Percentiles rank a stretch among this genome's conserved stretches.
These are phyloP conservation scores for Murraya paniculata DNA, from an alignment of 345 rosid species.

Conservation along the genomic window DNA sequence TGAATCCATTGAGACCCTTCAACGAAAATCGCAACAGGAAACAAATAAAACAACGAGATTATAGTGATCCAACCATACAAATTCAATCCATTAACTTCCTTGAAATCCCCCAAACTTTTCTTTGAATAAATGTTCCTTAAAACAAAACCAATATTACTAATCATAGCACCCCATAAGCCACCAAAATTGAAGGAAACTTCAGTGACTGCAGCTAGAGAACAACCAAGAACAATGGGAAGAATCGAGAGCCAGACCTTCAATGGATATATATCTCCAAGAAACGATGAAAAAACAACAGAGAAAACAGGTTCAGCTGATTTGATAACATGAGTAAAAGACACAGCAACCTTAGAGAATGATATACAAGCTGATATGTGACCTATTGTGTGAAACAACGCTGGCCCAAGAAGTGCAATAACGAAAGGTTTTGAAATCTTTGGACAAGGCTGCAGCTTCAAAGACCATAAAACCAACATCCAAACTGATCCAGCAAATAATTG, in stretches of 20 bases:
- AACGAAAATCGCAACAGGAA: constrained; percentile 80
- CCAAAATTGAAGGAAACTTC: constrained; percentile 86
- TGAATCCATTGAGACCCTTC: constrained; percentile 92
- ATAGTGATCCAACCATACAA: constrained; percentile 84
- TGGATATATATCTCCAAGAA: constrained; percentile 86
- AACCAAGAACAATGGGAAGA: constrained; percentile 88
- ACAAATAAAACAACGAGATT: constrained; percentile 63
- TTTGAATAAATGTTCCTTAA: constrained; percentile 86
- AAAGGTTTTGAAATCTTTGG: constrained; percentile 84
- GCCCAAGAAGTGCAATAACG: constrained; percentile 86
- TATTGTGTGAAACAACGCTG: constrained; percentile 90
- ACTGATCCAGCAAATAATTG: constrained; percentile 88
- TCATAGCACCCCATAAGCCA: constrained; percentile 92
- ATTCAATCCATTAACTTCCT: constrained; percentile 87
- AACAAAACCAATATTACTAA: constrained; percentile 91
- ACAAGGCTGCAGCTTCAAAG: constrained; percentile 70
- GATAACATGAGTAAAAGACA: constrained; percentile 95
- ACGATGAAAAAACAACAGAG: constrained; percentile 85
- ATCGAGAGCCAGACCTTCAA: constrained; percentile 88
- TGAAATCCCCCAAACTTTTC: constrained; percentile 70
- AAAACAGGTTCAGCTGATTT: constrained; percentile 97
- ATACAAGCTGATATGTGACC: constrained; percentile 98
- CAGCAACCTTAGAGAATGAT: constrained; percentile 96
- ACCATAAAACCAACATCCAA: constrained; percentile 91
- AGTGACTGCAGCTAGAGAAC: constrained; percentile 91